Evolutionary conservation across 495 filamentous ascomycete species (phyloP).

Genomic region (Lichina pygmaea): DNA sequence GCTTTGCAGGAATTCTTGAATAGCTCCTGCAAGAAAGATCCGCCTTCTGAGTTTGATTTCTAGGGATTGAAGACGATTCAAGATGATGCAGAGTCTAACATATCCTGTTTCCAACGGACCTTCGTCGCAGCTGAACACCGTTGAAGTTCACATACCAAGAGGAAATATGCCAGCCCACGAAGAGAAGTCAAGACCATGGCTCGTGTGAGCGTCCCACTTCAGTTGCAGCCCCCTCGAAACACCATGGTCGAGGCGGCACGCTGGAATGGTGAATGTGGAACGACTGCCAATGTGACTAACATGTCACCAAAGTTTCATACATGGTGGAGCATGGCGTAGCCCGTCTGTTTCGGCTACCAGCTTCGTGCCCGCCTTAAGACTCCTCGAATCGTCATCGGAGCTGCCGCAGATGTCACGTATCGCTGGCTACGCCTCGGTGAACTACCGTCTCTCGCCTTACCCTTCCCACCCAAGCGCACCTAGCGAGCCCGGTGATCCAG

Average conservation of each 20-base stretch:
- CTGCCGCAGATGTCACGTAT: slow-evolving; percentile 9
- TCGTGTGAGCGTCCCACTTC: neutral
- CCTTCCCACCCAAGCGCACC: slow-evolving; percentile 25
- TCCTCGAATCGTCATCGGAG: slow-evolving; percentile 13
- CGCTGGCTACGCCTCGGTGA: slow-evolving; percentile 39
- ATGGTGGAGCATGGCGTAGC: slow-evolving; percentile 79
- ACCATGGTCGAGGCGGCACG: no score
- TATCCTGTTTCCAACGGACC: neutral
- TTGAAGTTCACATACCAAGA: neutral
- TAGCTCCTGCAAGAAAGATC: no score
- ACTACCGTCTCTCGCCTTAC: slow-evolving; percentile 59
- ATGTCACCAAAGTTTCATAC: slow-evolving; percentile 34
- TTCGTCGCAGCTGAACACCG: neutral
- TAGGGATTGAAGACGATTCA: neutral
- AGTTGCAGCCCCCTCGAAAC: no score
- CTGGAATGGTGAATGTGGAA: neutral
- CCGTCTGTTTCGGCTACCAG: slow-evolving; percentile 26
- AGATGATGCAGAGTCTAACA: neutral
- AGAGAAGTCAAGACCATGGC: neutral
- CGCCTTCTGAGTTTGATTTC: no score
- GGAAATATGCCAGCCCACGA: no score
- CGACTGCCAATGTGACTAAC: neutral
- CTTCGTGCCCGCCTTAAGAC: slow-evolving; percentile 20
- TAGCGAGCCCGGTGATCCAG: slow-evolving; percentile 7
- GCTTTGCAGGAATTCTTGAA: no score